phyloP scores from a whole-genome alignment of 2,329 filamentous ascomycete genomes.

The Macrophomina tecta region DNA sequence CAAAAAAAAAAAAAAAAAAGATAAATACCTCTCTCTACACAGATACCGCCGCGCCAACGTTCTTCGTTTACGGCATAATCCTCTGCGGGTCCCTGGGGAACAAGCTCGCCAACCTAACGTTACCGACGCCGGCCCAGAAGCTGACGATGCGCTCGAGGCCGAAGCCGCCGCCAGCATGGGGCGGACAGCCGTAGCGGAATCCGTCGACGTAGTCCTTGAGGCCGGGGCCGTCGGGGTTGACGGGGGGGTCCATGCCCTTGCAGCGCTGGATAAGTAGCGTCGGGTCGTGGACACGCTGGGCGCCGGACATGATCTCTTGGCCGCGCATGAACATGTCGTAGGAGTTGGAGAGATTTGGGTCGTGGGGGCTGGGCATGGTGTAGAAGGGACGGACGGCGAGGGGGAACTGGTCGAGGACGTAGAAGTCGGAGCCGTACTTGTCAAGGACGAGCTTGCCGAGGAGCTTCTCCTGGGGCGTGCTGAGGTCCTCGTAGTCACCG shows the following conservation, averaged over 20 bases:
- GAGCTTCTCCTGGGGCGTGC: conserved; percentile 83
- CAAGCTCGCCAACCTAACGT: conserved; percentile 65
- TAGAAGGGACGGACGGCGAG: conserved; percentile 89
- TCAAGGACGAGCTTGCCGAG: conserved; percentile 83
- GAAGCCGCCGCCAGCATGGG: conserved; percentile 69
- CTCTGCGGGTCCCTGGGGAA: conserved; percentile 70
- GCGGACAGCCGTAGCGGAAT: conserved; percentile 69
- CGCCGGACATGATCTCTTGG: conserved; percentile 71
- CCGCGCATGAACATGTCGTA: conserved; percentile 76
- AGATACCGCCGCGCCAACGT: background rate
- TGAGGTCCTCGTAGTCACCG: conserved; percentile 76
- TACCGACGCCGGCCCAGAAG: conserved; percentile 69
- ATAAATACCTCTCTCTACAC: background rate
- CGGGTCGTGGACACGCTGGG: conserved; percentile 70
- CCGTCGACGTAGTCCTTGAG: conserved; percentile 69
- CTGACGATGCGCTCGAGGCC: conserved; percentile 71
- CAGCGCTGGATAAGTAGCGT: conserved; percentile 64
- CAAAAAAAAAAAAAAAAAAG: too few relatives aligned
- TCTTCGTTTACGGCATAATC: conserved; percentile 48
- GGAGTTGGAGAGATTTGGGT: conserved; percentile 61
- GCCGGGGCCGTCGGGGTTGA: conserved; percentile 64
- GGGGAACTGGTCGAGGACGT: conserved; percentile 96
- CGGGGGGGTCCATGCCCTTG: conserved; percentile 60
- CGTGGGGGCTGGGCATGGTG: conserved; percentile 70
- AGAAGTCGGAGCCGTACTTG: conserved; percentile 95